phyloP scores from a whole-genome alignment of 2,329 filamentous ascomycete species.

The Septoria linicola region DNA sequence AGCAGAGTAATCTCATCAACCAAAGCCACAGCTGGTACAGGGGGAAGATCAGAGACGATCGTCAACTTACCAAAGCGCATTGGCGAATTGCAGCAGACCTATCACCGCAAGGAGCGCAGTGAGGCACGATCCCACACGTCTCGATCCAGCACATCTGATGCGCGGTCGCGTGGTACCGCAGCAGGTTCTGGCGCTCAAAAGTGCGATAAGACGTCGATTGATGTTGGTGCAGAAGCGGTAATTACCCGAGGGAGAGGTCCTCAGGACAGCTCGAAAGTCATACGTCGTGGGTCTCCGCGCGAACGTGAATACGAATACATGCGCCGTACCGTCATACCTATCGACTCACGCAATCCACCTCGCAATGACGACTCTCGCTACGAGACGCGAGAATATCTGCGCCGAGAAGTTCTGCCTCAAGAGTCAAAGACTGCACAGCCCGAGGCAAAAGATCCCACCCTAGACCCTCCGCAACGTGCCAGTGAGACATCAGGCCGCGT shows the following conservation, averaged over 20 bases:
- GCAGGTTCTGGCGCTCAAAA: background rate
- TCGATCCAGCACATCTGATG: background rate
- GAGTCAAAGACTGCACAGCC: background rate
- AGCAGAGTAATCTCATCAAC: background rate
- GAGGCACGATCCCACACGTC: background rate
- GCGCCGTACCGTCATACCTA: conserved; percentile 8
- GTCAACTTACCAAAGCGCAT: background rate
- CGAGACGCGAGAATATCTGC: conserved; percentile 11
- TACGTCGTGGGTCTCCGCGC: background rate
- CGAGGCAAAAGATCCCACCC: background rate
- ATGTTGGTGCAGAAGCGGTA: background rate
- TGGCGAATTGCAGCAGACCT: background rate
- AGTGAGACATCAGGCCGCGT: conserved; percentile 31
- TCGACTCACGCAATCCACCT: background rate
- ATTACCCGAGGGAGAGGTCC: background rate
- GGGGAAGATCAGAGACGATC: background rate
- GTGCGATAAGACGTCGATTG: background rate
- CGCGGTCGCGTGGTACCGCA: background rate
- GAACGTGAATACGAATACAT: conserved; percentile 23
- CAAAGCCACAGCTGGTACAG: background rate
- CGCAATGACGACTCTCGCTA: background rate
- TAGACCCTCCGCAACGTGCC: conserved; percentile 8
- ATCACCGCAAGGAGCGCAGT: background rate
- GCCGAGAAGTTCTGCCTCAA: conserved; percentile 7
- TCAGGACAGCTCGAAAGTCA: background rate